Evolutionary conservation across 2,329 filamentous ascomycete species (phyloP), one percentile per base, ranked within the genome.

Genomic region (Exutisphaerella laricina): DNA sequence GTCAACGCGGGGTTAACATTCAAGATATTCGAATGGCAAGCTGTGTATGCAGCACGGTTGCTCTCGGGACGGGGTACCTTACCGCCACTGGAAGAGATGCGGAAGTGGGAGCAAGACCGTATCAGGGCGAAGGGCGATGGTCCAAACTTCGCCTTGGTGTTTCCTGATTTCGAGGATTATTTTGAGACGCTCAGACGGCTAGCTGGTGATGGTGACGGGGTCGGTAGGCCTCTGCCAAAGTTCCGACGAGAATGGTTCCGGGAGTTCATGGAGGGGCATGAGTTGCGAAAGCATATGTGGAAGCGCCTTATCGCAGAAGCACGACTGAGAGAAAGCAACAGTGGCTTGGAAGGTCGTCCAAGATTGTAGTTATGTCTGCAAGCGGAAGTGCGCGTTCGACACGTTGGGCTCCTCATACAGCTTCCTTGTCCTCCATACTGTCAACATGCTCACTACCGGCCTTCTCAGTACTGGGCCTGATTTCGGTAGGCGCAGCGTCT

Each of bases 11-110:
- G 75, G 0, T 61, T 85, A 20, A 84, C 80, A 0, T 84, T 85
- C 64, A 82, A 80, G 57, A 72, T 83, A 21, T 83, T 82, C 42
- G 80, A 84, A 62, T 83, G 78, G 77, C 80, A 84, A 55, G 78
- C 79, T 5, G 79, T 83, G 0, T 69, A 77, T 1, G 77, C 74
- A 0, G 79, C 80, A 1, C 67, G 79, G 0, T 60, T 80, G 2
- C 66, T 83, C 0, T 73, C 79, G 0, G 77, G 77, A 0, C 67
- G 76, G 1, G 71, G 70, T 0, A 62, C 51, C 0, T 60, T 82
- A 1, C 80, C 80, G 0, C 50, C 70, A 0, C 16, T 64, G 0
- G 62, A 66, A 9, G 74, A 74, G 41, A 76, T 78, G 66, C 54
- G 65, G 23, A 58, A 54, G 14, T 84, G 80, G 80, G 80, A 84